A percentile compares a stretch with the other conserved stretches of the same genome.
Evolutionary conservation across 1,284 basidiomycete species (phyloP).

Genomic region (Moesziomyces globuligerus): DNA sequence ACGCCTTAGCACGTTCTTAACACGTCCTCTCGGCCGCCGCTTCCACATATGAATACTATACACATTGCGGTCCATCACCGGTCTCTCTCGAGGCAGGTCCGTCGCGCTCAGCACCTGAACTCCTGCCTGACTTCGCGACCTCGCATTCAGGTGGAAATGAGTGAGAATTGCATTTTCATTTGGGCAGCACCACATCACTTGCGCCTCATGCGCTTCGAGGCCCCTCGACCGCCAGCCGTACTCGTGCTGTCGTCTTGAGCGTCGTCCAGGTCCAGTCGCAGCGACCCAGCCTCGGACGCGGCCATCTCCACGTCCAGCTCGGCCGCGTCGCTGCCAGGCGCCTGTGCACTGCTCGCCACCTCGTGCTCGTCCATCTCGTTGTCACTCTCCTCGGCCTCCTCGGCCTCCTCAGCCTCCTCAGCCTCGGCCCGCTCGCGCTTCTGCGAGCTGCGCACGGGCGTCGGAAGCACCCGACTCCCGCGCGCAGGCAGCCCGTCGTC

Average conservation of each 20-base stretch:
- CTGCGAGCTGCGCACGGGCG: slow-evolving; percentile 10
- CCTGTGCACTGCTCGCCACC: slow-evolving; percentile 12
- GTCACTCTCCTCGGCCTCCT: slow-evolving; percentile 10
- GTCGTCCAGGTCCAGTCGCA: slow-evolving; percentile 11
- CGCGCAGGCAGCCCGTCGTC: slow-evolving; percentile 30
- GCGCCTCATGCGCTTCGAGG: slow-evolving; percentile 18
- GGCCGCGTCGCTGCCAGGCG: slow-evolving; percentile 17
- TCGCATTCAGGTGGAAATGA: too few species aligned
- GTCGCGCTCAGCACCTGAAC: too few species aligned
- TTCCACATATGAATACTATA: too few species aligned
- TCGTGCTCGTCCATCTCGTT: background rate
- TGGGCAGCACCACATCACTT: background rate
- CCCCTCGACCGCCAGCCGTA: background rate
- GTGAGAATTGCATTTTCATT: too few species aligned
- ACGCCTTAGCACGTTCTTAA: too few species aligned
- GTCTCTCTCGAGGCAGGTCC: too few species aligned
- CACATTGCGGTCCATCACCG: too few species aligned
- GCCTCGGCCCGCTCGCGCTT: slow-evolving; percentile 23
- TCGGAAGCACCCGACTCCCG: slow-evolving; percentile 16
- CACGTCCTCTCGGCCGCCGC: too few species aligned
- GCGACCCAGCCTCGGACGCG: slow-evolving; percentile 7
- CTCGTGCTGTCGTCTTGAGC: background rate
- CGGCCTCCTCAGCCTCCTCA: slow-evolving; percentile 5
- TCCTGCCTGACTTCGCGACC: too few species aligned
- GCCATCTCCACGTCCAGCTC: slow-evolving; percentile 22